Evolutionary conservation across 306 rosid species (phyloP).

Genomic region (Pueraria montana): DNA sequence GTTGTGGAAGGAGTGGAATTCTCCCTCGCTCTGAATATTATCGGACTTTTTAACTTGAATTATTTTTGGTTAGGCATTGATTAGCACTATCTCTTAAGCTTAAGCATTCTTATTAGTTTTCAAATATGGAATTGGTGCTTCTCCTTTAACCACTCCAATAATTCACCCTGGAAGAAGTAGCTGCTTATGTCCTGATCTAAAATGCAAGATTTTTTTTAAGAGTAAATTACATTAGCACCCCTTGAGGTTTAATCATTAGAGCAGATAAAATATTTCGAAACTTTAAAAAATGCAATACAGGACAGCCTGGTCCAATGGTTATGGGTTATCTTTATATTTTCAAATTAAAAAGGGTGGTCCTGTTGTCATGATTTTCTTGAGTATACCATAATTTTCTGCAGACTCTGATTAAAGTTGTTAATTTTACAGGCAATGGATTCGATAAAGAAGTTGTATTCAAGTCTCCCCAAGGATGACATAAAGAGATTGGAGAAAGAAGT

Average conservation of each 20-base stretch:
- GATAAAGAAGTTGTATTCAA: conserved; percentile 73
- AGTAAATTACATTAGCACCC: no score
- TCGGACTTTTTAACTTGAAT: background rate
- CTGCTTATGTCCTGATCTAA: background rate
- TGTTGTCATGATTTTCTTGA: background rate
- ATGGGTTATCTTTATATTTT: background rate
- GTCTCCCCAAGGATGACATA: conserved; percentile 85
- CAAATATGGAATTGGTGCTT: background rate
- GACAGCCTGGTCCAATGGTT: background rate
- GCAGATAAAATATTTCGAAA: background rate
- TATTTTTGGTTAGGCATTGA: conserved; percentile 11
- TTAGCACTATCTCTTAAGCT: conserved; percentile 4
- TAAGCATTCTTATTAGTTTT: conserved; percentile 9
- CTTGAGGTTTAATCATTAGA: background rate
- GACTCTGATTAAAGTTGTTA: conserved; percentile 36
- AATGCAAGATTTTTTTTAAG: background rate
- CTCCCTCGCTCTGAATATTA: conserved; percentile 13
- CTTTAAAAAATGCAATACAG: background rate
- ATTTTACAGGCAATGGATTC: conserved; percentile 85
- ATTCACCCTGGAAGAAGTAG: background rate
- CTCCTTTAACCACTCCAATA: background rate
- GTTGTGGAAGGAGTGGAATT: conserved; percentile 19
- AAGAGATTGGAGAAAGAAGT: conserved; percentile 95
- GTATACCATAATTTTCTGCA: conserved; percentile 13
- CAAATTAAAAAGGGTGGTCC: conserved; percentile 7